A percentile compares a stretch with the other conserved stretches of the same genome.
phyloP scores from a whole-genome alignment of 495 filamentous ascomycete genomes.

The Cryomyces minteri region DNA sequence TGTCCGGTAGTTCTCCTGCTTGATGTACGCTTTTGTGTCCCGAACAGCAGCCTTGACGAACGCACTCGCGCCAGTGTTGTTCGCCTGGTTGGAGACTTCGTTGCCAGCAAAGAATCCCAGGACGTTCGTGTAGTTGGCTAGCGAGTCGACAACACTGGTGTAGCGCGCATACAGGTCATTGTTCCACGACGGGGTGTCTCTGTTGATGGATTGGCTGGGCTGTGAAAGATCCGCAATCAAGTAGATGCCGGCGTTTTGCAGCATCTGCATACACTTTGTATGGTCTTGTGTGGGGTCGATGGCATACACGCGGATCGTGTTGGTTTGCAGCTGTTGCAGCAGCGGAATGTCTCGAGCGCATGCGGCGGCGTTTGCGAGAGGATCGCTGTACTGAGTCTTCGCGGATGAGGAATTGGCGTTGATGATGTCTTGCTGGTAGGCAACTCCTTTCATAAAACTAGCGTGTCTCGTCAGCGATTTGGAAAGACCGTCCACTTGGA shows the following conservation, averaged over 20 bases:
- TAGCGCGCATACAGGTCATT: conserved; percentile 59
- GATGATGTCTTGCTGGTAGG: conserved; percentile 49
- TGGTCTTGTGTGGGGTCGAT: conserved; percentile 69
- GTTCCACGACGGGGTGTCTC: conserved; percentile 59
- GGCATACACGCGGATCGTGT: conserved; percentile 85
- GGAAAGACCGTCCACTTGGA: neutral
- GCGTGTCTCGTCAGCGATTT: conserved; percentile 1
- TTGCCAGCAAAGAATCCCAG: conserved; percentile 97
- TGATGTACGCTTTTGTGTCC: conserved; percentile 88
- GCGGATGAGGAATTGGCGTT: neutral
- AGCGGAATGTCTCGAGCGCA: conserved; percentile 77
- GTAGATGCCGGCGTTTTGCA: conserved; percentile 82
- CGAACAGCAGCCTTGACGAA: conserved; percentile 94
- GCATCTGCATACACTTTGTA: conserved; percentile 62
- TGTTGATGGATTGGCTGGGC: conserved; percentile 66
- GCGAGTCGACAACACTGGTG: conserved; percentile 61
- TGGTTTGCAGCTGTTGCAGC: conserved; percentile 59
- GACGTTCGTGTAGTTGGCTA: conserved; percentile 65
- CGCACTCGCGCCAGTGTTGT: conserved; percentile 70
- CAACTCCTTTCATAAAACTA: conserved; percentile 68
- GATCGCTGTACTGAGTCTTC: conserved; percentile 33
- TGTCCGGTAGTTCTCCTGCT: conserved; percentile 49
- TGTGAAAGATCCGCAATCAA: conserved; percentile 77
- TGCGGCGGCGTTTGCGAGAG: conserved; percentile 46
- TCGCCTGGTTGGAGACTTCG: conserved; percentile 73